These are phyloP conservation scores for Tagetes patula DNA, from an alignment of 129 eudicot species.

Conservation along the genomic window DNA sequence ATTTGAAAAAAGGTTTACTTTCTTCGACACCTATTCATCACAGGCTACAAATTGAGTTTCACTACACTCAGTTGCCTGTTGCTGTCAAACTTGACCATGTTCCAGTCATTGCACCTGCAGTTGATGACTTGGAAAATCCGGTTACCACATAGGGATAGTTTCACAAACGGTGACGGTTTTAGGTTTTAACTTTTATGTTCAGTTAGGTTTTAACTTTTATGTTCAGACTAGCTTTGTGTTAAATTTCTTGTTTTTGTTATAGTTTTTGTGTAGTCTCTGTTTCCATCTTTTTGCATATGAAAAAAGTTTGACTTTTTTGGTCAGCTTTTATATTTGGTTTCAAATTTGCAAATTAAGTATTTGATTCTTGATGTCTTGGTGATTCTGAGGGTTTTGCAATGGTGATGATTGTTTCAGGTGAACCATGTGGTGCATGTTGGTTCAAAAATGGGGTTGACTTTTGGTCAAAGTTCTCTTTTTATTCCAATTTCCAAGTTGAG, in stretches of 20 bases:
- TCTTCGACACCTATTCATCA: constrained; percentile 57
- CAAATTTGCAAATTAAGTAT: not conserved
- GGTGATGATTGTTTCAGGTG: constrained; percentile 17
- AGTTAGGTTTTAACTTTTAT: not conserved
- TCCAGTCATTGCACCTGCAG: constrained; percentile 13
- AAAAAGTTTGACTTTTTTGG: constrained; percentile 28
- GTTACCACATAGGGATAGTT: constrained; percentile 17
- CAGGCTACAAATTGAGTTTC: constrained; percentile 69
- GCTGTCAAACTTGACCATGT: not conserved
- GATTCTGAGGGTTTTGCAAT: constrained; percentile 4
- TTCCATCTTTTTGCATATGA: constrained; percentile 34
- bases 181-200: not conserved
- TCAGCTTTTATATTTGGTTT: constrained; percentile 17
- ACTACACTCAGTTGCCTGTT: constrained; percentile 40
- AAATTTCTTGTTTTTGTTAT: constrained; percentile 3
- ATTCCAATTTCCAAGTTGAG: constrained; percentile 31
- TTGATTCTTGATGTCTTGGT: constrained; percentile 17
- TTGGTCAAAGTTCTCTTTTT: constrained; percentile 1
- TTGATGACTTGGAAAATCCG: constrained; percentile 9
- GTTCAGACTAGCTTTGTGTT: constrained; percentile 19
- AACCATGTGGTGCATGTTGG: constrained; percentile 21
- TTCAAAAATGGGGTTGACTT: constrained; percentile 16
- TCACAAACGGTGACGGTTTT: constrained; percentile 13
- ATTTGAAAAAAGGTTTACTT: constrained; percentile 62
- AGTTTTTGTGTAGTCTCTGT: constrained; percentile 17